Conservation (phyloP, 1,139 yeast species). For the Entelexis sorbosivorans region DNA sequence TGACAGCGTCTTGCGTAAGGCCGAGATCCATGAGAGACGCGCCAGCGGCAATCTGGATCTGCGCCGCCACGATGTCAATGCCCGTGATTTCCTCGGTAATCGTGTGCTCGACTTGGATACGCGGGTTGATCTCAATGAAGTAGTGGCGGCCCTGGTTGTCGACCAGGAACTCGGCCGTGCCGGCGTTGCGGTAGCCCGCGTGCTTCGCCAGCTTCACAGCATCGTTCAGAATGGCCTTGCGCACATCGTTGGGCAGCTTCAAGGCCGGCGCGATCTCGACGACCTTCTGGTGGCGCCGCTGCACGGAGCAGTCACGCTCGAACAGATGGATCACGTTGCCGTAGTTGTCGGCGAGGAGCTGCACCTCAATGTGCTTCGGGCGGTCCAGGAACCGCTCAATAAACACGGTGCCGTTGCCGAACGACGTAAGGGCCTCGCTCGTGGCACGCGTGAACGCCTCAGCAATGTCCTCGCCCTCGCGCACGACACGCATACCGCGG, state of each 20-base stretch:
- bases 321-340: constrained; percentile 93
- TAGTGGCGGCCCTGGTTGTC: constrained; percentile 91
- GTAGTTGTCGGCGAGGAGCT: constrained; percentile 81
- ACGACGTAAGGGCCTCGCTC: constrained; percentile 87
- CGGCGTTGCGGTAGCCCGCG: constrained; percentile 92
- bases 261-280: constrained; percentile 99
- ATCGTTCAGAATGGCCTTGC: constrained; percentile 86
- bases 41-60: constrained; percentile 98
- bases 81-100: constrained; percentile 99
- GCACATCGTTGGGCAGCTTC: constrained; percentile 64
- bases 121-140: constrained; percentile 95
- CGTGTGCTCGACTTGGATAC: constrained; percentile 98
- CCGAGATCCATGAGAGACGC: constrained; percentile 89
- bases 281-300: constrained; percentile 97
- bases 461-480: constrained; percentile 85
- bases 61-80: constrained; percentile 95
- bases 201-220: constrained; percentile 85
- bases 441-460: constrained; percentile 93
- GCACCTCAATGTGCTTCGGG: constrained; percentile 98
- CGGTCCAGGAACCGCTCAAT: constrained; percentile 88
- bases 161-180: constrained; percentile 96
- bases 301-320: constrained; percentile 98
- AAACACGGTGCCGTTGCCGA: constrained; percentile 97
- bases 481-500: constrained; percentile 98
- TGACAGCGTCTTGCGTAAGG: constrained; percentile 81